Base-by-base conservation (phyloP, 768 basidiomycete genomes). In the Mycena haematopus region DNA sequence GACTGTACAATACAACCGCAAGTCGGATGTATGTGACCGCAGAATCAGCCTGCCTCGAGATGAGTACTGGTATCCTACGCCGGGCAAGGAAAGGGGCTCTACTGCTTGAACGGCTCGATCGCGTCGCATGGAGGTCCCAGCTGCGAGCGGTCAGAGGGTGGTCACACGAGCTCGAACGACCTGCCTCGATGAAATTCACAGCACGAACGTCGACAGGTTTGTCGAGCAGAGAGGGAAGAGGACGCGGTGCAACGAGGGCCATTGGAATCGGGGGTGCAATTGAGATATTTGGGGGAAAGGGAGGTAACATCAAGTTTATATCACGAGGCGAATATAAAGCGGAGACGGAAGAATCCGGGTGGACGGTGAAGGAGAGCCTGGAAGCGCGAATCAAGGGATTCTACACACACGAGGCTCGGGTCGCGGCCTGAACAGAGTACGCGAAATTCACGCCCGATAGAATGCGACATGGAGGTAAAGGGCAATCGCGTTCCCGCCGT, bases 61-160 rank as follows among this genome's bases (percentile, higher is more conserved):
- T 51, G 36, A 60, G 19, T 33, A 22, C 62, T 31, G 36, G 25
- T n/a, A n/a, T n/a, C n/a, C n/a, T n/a, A 35, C 22, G 38, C 36
- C 6, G 40, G n/a, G 25, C 63, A 31, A 61, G 50, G 42, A 27
- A 24, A 35, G 27, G 17, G 35, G 75, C 82, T 58, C 46, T 42
- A 90, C 89, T 85, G 80, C 38, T 84, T 84, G 69, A 88, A 89
- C 42, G 84, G 81, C 65, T 82, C 80, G 46, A 89, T 75, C n/a
- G 87, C 87, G 63, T 87, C 85, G 52, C 76, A 73, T 46, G 84
- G 73, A 65, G 79, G 80, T 58, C 81, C 81, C 35, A 86, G 69
- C 87, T 89, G 61, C 21, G 22, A 35, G 3, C n/a, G 38, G 52
- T 54, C 19, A 21, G 52, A 24, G 2, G 75, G 56, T 76, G 38